Evolutionary conservation across 805 yeast species (phyloP).

Genomic region (Yamadazyma sp.): DNA sequence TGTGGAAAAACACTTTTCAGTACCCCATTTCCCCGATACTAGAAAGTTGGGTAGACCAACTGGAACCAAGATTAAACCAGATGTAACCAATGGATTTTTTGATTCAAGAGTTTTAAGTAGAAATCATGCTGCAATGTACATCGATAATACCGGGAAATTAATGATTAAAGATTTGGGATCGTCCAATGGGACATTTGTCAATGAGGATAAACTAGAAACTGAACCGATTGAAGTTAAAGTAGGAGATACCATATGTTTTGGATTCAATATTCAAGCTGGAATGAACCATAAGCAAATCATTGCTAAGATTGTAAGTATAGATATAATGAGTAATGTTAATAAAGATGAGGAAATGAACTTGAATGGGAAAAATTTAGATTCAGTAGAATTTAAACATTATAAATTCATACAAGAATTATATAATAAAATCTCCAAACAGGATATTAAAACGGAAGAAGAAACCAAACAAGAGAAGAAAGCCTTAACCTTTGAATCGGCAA

Average conservation of each 20-base stretch:
- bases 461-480: neutral
- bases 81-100: constrained; percentile 82
- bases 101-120: constrained; percentile 91
- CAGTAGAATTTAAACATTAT: constrained; percentile 31
- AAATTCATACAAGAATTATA: constrained; percentile 33
- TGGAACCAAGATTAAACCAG: constrained; percentile 55
- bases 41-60: constrained; percentile 89
- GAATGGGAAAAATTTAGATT: constrained; percentile 10
- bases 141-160: constrained; percentile 64
- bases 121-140: constrained; percentile 88
- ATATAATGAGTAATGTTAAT: constrained; percentile 41
- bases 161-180: constrained; percentile 84
- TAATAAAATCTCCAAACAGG: constrained; percentile 8
- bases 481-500: constrained; percentile 30
- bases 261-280: constrained; percentile 76
- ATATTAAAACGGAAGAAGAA: too few species aligned
- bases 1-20: constrained; percentile 69
- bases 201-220: constrained; percentile 63
- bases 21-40: constrained; percentile 81
- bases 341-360: constrained; percentile 6
- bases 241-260: constrained; percentile 90
- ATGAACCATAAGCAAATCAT: constrained; percentile 82
- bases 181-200: constrained; percentile 92
- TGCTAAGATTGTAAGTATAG: constrained; percentile 74
- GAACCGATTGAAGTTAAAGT: constrained; percentile 62